Base-by-base conservation (phyloP, 2,329 filamentous ascomycete genomes). In the Sarocladium oryzae region DNA sequence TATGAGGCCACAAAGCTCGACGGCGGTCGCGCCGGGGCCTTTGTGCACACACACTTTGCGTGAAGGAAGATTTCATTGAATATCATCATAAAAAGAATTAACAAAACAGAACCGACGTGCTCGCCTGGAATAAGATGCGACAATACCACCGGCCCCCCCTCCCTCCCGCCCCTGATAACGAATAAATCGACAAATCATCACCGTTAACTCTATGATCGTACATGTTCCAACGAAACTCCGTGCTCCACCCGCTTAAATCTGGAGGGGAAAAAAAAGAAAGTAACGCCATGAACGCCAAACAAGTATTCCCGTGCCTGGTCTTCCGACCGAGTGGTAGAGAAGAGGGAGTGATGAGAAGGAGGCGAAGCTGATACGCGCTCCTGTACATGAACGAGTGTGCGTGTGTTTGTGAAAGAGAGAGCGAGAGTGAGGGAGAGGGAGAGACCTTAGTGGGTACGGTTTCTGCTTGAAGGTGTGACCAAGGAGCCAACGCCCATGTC, bases 401-500 rank as follows among this genome's bases (percentile, higher is more conserved):
- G 5, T n/a, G 33, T 36, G 33, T 5, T n/a, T 8, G n/a, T n/a
- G n/a, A n/a, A n/a, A n/a, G n/a, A n/a, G n/a, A n/a, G n/a, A n/a
- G n/a, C n/a, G n/a, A n/a, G n/a, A n/a, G n/a, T n/a, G n/a, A n/a
- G n/a, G 33, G 4, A 7, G 16, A 8, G 37, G 20, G 18, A 8
- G 20, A 9, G 20, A 21, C 18, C 16, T n/a, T 18, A 50, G 35
- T 57, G 54, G 28, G 51, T 53, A 28, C 60, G 58, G 21, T 61
- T 59, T 32, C 65, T 61, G 8, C 64, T 61, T 13, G 74, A 69
- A 21, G 76, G 70, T 63, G 82, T 79, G 57, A 83, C 79, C 53
- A 83, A 75, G 49, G 76, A 69, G 49, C 76, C 75, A 57, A 84
- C 82, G 21, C 77, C 78, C 78, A 84, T 82, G 57, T 82, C 79